phyloP scores from a whole-genome alignment of 805 yeast genomes.

The Phaffomyces opuntiae region DNA sequence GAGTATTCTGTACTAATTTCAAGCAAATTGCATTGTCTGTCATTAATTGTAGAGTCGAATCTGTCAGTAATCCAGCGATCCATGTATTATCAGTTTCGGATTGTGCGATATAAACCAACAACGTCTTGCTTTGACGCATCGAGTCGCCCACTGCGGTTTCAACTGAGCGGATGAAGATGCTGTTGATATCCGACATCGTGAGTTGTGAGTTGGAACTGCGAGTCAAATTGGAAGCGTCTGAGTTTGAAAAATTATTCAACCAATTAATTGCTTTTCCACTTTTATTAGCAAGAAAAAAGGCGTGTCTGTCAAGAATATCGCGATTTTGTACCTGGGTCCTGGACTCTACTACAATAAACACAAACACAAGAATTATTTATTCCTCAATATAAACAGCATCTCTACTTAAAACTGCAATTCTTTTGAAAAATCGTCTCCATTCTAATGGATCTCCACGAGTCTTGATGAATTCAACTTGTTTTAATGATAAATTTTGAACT shows the following conservation, averaged over 20 bases:
- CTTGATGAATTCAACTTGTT: constrained; percentile 48
- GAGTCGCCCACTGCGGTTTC: constrained; percentile 36
- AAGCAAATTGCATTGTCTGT: constrained; percentile 33
- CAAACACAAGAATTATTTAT: background rate
- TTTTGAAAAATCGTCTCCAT: constrained; percentile 63
- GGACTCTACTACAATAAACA: background rate
- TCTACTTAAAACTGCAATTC: constrained; percentile 48
- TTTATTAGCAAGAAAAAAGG: background rate
- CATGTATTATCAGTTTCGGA: constrained; percentile 16
- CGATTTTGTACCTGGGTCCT: too few relatives aligned
- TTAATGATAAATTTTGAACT: constrained; percentile 32
- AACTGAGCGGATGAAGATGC: constrained; percentile 24
- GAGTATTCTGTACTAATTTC: constrained; percentile 32
- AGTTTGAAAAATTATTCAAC: too few relatives aligned
- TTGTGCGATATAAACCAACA: constrained; percentile 32
- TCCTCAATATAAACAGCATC: constrained; percentile 43
- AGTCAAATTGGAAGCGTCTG: background rate
- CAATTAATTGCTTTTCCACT: background rate
- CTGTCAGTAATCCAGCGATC: constrained; percentile 15
- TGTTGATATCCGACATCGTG: constrained; percentile 10
- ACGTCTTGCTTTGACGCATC: constrained; percentile 27
- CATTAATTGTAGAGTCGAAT: constrained; percentile 13
- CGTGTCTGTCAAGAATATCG: background rate
- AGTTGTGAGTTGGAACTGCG: too few relatives aligned
- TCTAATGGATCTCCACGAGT: constrained; percentile 64